These are phyloP conservation scores for Rhizopogon rudus DNA, from an alignment of 768 basidiomycete species.

Conservation along the genomic window DNA sequence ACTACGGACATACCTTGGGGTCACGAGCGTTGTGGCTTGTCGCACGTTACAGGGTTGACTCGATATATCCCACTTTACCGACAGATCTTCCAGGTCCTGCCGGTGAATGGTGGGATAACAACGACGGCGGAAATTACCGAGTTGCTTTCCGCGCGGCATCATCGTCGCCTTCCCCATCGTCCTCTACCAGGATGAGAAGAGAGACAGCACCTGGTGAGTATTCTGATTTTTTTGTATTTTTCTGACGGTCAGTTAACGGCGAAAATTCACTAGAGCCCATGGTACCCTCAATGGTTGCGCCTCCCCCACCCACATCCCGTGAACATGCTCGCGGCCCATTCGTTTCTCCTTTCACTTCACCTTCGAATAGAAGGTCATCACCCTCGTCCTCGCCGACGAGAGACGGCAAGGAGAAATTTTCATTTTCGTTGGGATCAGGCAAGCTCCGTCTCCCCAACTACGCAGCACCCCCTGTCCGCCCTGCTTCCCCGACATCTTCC, in stretches of 20 bases:
- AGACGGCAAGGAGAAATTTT: neutral
- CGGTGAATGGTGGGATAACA: conserved; percentile 95
- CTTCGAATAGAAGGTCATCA: neutral
- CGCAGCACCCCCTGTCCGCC: conserved; percentile 15
- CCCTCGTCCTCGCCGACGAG: neutral
- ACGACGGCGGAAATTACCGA: conserved; percentile 70
- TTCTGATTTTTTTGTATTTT: neutral
- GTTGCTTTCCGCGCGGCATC: conserved; percentile 49
- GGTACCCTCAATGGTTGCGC: neutral
- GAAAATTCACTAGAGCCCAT: conserved; percentile 5
- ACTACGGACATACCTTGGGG: conserved; percentile 49
- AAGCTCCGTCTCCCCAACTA: conserved; percentile 29
- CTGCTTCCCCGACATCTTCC: neutral
- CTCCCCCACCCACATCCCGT: conserved; percentile 2
- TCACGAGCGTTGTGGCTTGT: conserved; percentile 58
- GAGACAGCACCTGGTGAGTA: conserved; percentile 19
- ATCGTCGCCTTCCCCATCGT: neutral
- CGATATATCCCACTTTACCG: conserved; percentile 13
- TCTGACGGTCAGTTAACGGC: neutral
- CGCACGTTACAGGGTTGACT: conserved; percentile 39
- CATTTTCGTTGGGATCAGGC: conserved; percentile 8
- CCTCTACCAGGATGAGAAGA: conserved; percentile 7
- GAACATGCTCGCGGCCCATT: conserved; percentile 10
- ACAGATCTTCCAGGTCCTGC: conserved; percentile 32
- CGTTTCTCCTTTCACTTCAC: neutral